phyloP scores from a whole-genome alignment of 2,329 filamentous ascomycete genomes.

The Neoarthrinium moseri region DNA sequence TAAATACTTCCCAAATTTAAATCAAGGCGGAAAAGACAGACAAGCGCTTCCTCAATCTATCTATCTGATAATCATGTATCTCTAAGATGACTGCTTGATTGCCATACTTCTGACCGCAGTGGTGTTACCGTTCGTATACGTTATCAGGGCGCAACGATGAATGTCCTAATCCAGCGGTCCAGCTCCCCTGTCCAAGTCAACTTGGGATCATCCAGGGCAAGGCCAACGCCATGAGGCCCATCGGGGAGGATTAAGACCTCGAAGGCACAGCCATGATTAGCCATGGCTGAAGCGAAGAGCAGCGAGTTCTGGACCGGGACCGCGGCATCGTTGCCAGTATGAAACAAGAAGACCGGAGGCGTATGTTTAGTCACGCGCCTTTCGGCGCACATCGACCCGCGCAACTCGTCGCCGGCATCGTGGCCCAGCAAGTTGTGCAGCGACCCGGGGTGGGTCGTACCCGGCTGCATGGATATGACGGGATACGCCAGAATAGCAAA shows the following conservation, averaged over 20 bases:
- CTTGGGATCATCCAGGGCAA: slow-evolving; percentile 21
- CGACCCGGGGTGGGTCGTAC: slow-evolving; percentile 15
- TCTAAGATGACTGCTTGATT: no score
- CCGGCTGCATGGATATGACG: slow-evolving; percentile 19
- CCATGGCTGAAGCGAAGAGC: slow-evolving; percentile 24
- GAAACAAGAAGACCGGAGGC: slow-evolving; percentile 34
- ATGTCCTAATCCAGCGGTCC: slow-evolving; percentile 23
- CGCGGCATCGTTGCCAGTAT: slow-evolving; percentile 24
- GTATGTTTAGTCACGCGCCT: slow-evolving; percentile 19
- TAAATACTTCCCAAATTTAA: no score
- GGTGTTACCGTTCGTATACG: no score
- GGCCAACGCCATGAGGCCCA: slow-evolving; percentile 25
- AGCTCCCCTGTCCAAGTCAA: slow-evolving; percentile 25
- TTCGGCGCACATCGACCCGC: slow-evolving; percentile 21
- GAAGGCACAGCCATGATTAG: slow-evolving; percentile 17
- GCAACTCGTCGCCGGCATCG: slow-evolving; percentile 9
- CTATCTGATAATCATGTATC: no score
- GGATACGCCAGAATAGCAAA: slow-evolving; percentile 25
- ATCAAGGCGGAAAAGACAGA: no score
- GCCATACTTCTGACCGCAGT: no score
- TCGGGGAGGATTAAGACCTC: slow-evolving; percentile 25
- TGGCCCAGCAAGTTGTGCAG: slow-evolving; percentile 19
- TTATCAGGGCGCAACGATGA: background rate
- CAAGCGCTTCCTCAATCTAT: no score
- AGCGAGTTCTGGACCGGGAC: slow-evolving; percentile 27